A percentile compares a stretch with the other conserved stretches of the same genome.
These are phyloP conservation scores for Dactylellina drechsleri DNA, from an alignment of 2,329 filamentous ascomycete genomes.

Conservation along the genomic window DNA sequence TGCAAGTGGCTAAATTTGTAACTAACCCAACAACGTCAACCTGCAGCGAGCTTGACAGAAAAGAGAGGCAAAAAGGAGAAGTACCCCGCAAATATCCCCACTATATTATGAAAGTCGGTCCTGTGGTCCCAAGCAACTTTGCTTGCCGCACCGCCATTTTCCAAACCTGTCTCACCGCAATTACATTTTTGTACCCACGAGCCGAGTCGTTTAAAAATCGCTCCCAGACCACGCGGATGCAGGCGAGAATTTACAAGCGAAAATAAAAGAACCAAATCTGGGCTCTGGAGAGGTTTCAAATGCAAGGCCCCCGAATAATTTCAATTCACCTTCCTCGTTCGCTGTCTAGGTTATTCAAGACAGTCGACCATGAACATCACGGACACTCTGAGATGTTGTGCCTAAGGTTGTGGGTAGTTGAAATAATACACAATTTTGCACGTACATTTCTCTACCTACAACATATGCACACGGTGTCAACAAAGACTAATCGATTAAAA, in stretches of 20 bases:
- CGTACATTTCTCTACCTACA: too few species aligned
- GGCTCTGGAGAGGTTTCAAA: neutral
- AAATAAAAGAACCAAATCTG: neutral
- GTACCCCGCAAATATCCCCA: conserved; percentile 6
- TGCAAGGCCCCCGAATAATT: too few species aligned
- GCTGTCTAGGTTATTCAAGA: too few species aligned
- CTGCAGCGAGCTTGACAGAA: conserved; percentile 3
- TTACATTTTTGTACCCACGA: conserved; percentile 4
- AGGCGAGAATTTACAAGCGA: conserved; percentile 34
- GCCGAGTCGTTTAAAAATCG: conserved; percentile 5
- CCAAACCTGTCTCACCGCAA: conserved; percentile 36
- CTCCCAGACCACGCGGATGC: conserved; percentile 37
- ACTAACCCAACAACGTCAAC: neutral
- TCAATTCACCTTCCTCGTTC: too few species aligned
- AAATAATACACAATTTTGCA: neutral
- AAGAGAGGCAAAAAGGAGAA: conserved; percentile 4
- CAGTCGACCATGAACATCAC: too few species aligned
- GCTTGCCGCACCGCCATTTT: neutral
- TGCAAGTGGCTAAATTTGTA: too few species aligned
- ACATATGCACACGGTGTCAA: too few species aligned
- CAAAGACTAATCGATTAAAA: too few species aligned
- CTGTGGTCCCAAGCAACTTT: neutral
- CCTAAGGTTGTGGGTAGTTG: too few species aligned
- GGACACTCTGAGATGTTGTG: too few species aligned
- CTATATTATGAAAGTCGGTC: neutral